Base-by-base conservation (phyloP, 2,329 filamentous ascomycete species). In the Phialophora tarda region DNA sequence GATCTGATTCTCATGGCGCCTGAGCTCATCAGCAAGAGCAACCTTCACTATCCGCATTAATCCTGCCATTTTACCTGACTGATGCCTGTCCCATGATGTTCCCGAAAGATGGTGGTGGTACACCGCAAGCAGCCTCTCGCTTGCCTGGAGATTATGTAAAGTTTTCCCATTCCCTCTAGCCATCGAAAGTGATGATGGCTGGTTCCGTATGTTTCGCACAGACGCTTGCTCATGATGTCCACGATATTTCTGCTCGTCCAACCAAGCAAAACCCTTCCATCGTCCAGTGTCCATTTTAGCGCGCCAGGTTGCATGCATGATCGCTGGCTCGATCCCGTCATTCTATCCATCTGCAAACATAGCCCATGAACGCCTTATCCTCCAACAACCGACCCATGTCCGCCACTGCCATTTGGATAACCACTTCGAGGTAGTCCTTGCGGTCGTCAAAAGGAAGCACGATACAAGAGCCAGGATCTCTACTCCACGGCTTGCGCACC, bases 401-500 rank as follows among this genome's bases (percentile, higher is more conserved):
- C 17, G 50, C 64, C 30, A 59, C 64, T 8, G 69, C 72, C 71
- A 73, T 69, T 34, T 73, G 71, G 12, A 73, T 68, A 8, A 73
- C 69, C 14, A 70, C 71, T 59, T 73, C 71, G 6, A 70, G 59
- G 32, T 69, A 68, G 14, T 65, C 59, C 59, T 70, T 71, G 12
- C 64, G 62, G 17, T 65, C 32, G 53, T 70, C 68, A 28, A 56
- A 69, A 12, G 71, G 71, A 8, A 73, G 64, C 14, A 73, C 66
- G 51, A 73, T 72, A 65, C 71, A 73, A 3, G 71, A 71, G n/a
- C 71, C 71, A 23, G 71, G 71, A 65, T 73, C 71, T 59, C 57
- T 69, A 50, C 69, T 71, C 71, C 71, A 73, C 11, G 71, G 71
- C 56, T 73, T 73, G 44, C 71, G 69, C 28, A 73, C 68, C 71